These are phyloP conservation scores for Fistulifera pelliculosa DNA, from an alignment of 108 stramenopile genomes.

Conservation along the genomic window DNA sequence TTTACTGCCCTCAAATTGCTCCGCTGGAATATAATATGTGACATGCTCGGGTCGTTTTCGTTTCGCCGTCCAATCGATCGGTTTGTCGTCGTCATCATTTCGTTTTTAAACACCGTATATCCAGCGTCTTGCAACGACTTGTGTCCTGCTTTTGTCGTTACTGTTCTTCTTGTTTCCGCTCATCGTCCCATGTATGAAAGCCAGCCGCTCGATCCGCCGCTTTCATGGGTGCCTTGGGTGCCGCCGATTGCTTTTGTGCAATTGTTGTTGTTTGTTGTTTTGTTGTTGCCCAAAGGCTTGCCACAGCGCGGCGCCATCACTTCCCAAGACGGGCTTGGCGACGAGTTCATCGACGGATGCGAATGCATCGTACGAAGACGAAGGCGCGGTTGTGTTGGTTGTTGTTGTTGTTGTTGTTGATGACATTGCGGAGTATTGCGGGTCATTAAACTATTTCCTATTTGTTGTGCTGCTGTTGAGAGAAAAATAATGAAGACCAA, in stretches of 20 bases:
- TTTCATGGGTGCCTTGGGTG: conserved; percentile 68
- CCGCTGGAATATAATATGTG: conserved; percentile 49
- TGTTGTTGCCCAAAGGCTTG: conserved; percentile 65
- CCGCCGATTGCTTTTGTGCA: conserved; percentile 14
- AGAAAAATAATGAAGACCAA: no score
- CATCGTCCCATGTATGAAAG: conserved; percentile 55
- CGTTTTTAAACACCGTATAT: conserved; percentile 35
- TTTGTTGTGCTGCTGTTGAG: no score
- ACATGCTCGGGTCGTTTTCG: conserved; percentile 53
- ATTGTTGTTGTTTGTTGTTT: conserved; percentile 16
- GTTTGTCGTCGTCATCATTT: conserved; percentile 32
- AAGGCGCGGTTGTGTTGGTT: no score
- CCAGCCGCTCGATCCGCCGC: conserved; percentile 57
- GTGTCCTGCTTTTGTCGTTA: conserved; percentile 33
- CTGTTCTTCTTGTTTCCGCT: conserved; percentile 47
- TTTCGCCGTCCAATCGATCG: conserved; percentile 38
- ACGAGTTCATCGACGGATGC: conserved; percentile 65
- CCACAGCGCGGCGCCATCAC: conserved; percentile 66
- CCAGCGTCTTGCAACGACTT: conserved; percentile 7
- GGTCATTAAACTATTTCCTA: no score
- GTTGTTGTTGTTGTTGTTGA: no score
- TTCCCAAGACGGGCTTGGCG: conserved; percentile 68
- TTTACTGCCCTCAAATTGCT: conserved; percentile 62
- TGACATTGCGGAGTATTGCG: no score
- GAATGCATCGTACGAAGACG: conserved; percentile 71